Conservation (phyloP, 225 moss, liverwort and hornwort species). For the Lunularia cruciata region DNA sequence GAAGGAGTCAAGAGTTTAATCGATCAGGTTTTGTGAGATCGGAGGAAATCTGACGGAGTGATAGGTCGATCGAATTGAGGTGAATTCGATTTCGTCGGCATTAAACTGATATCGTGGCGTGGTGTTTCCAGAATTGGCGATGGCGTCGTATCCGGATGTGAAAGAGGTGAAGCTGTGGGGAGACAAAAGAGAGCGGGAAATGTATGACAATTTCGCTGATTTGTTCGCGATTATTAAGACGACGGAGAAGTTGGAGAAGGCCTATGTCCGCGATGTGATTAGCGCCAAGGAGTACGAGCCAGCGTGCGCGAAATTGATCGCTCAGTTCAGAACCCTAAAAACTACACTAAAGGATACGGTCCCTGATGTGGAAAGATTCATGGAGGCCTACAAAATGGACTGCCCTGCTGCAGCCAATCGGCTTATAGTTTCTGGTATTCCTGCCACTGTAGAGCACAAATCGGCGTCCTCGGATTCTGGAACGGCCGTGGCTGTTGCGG, state of each 20-base stretch:
- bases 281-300: conserved; percentile 97
- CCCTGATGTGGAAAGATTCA: conserved; percentile 92
- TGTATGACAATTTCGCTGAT: conserved; percentile 92
- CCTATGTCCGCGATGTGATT: conserved; percentile 94
- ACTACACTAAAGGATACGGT: conserved; percentile 84
- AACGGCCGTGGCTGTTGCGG: conserved; percentile 93
- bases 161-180: conserved; percentile 87
- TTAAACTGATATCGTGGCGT: no score
- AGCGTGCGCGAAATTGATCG: conserved; percentile 92
- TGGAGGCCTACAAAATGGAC: conserved; percentile 90
- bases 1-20: no score
- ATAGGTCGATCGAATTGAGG: no score
- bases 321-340: conserved; percentile 92
- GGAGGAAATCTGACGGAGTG: no score
- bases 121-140: no score
- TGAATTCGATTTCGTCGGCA: no score
- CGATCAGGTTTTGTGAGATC: no score
- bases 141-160: conserved; percentile 67
- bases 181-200: conserved; percentile 72
- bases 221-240: conserved; percentile 97
- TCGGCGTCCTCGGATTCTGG: conserved; percentile 90
- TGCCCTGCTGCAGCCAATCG: conserved; percentile 92
- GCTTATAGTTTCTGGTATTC: conserved; percentile 85
- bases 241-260: conserved; percentile 97
- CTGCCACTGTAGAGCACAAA: conserved; percentile 92